A percentile compares a stretch with the other conserved stretches of the same genome.
Evolutionary conservation across 768 basidiomycete species (phyloP).

Genomic region (Calocybe gangraenosa): DNA sequence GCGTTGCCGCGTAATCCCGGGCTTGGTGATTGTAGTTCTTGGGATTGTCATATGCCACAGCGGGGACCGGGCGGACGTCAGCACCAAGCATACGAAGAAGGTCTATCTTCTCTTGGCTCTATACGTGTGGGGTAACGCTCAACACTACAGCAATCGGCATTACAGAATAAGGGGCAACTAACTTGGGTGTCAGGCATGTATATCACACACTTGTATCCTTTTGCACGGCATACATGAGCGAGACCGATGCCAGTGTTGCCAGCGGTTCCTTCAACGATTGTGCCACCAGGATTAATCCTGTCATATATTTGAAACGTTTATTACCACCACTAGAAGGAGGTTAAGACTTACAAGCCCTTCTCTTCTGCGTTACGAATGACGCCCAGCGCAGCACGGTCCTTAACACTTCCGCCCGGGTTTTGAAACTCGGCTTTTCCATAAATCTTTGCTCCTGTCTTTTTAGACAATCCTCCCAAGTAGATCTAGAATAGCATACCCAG

Average conservation of each 20-base stretch:
- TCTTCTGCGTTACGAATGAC: constrained; percentile 85
- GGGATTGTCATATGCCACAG: constrained; percentile 94
- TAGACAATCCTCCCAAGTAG: constrained; percentile 73
- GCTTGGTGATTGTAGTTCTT: constrained; percentile 98
- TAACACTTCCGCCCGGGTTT: constrained; percentile 97
- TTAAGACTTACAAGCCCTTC: constrained; percentile 60
- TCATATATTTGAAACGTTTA: neutral
- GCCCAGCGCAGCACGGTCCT: constrained; percentile 94
- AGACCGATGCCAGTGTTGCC: constrained; percentile 98
- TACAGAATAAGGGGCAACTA: constrained; percentile 6
- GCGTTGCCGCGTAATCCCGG: constrained; percentile 70
- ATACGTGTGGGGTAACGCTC: constrained; percentile 3
- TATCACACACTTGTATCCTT: constrained; percentile 96
- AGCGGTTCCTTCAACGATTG: constrained; percentile 96
- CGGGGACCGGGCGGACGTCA: constrained; percentile 93
- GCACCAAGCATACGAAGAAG: constrained; percentile 96
- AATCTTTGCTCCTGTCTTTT: constrained; percentile 78
- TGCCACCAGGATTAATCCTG: constrained; percentile 89
- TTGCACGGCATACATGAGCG: constrained; percentile 89
- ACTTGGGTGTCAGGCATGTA: constrained; percentile 98
- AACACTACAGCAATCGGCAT: neutral
- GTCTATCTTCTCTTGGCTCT: constrained; percentile 99
- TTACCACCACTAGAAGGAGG: neutral
- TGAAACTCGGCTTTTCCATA: constrained; percentile 98
- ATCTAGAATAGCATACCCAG: constrained; percentile 50